Evolutionary conservation across 352 stramenopile species (phyloP), one percentile per base, ranked within the genome.

Genomic region (Phytophthora constricta): DNA sequence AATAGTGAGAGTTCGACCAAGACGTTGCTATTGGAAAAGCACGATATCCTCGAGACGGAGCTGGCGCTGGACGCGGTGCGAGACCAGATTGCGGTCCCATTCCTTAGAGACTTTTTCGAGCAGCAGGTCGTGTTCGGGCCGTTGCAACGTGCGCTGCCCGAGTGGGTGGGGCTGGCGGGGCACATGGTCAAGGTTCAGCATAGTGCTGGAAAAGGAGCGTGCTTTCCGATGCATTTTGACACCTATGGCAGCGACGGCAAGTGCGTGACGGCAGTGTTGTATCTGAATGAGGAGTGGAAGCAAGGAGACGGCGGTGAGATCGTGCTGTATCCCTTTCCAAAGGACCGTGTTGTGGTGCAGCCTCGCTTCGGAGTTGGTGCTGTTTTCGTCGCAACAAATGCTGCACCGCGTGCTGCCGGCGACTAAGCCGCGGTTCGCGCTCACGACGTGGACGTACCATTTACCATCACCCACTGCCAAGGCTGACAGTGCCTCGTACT

Each of bases 161-260:
- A 58, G 10, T 88, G 84, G 79, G 53, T 93, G 14, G 64, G 56
- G 11, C 58, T 92, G 17, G 54, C 57, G 14, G 74, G 67, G 11
- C 75, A 85, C 50, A 90, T 92, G 81, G 52, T 93, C 54, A 95
- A 97, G 66, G 62, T 96, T 11, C 89, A 97, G 65, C 79, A 85
- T 53, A 97, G 92, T 52, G 72, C 86, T 50, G 89, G 89, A 49
- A 51, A 62, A 51, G 86, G 87, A 16, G 89, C 86, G 2, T 96
- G 87, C 65, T 97, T 97, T 56, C 89, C 89, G 0, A 77, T 91
- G 72, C 89, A 97, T 55, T 96, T 92, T 43, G 89, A 97, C 66
- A 86, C 87, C 33, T 93, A 92, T 53, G 88, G 87, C 1, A 80
- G 90, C 65, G 84, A 93, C 45, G 84, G 84, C 69, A 95, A 95